Evolutionary conservation across 345 rosid species (phyloP).

Genomic region (Orychophragmus violaceus): DNA sequence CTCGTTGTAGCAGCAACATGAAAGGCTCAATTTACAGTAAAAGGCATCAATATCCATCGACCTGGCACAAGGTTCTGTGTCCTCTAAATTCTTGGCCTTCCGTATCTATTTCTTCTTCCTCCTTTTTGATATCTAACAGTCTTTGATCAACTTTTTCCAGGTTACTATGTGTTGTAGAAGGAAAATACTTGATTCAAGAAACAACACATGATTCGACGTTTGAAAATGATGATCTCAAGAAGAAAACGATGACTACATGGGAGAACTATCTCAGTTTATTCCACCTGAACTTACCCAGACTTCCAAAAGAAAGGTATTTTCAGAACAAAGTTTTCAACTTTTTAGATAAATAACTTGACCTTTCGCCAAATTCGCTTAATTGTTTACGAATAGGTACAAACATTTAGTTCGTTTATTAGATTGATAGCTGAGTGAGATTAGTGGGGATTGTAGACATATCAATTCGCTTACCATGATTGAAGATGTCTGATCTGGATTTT

Average conservation of each 20-base stretch:
- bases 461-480: too few species aligned
- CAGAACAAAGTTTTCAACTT: too few species aligned
- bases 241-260: too few species aligned
- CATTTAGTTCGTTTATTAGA: too few species aligned
- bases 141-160: constrained; percentile 34
- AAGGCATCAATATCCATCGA: constrained; percentile 69
- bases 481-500: neutral
- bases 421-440: too few species aligned
- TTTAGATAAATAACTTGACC: neutral
- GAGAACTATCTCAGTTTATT: too few species aligned
- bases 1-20: constrained; percentile 63
- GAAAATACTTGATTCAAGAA: constrained; percentile 72
- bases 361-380: neutral
- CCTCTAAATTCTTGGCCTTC: neutral
- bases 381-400: neutral
- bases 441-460: too few species aligned
- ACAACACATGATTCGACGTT: constrained; percentile 37
- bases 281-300: constrained; percentile 44
- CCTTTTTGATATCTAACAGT: neutral
- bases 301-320: too few species aligned
- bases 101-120: neutral
- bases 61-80: constrained; percentile 57
- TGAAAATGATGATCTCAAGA: constrained; percentile 36
- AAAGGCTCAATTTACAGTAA: constrained; percentile 57
- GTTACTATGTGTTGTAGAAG: constrained; percentile 87